Evolutionary conservation across 139 green algal genomes (phyloP).

Genomic region (Tetradesmus lagerheimii): DNA sequence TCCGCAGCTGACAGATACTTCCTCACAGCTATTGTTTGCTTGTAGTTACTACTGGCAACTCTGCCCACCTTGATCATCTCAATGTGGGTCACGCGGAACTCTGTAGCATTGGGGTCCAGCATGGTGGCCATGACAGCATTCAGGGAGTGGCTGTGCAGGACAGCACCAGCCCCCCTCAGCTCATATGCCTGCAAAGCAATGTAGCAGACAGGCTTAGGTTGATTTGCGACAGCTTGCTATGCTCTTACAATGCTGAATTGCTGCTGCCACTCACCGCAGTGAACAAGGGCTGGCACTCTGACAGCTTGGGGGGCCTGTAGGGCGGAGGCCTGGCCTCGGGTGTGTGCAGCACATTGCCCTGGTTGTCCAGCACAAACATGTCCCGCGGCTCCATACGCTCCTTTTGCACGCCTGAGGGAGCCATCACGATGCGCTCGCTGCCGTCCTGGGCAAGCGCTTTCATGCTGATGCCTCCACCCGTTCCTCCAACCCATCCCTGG

Average conservation of each 20-base stretch:
- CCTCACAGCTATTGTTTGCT: not conserved
- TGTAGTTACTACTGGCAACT: not conserved
- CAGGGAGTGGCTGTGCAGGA: slow-evolving; percentile 94
- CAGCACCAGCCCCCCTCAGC: slow-evolving; percentile 88
- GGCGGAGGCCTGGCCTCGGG: slow-evolving; percentile 76
- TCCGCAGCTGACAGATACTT: not conserved
- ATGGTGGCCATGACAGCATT: slow-evolving; percentile 93
- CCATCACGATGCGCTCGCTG: slow-evolving; percentile 86
- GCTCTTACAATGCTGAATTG: not conserved
- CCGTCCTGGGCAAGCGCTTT: slow-evolving; percentile 56
- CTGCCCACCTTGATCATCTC: slow-evolving; percentile 97
- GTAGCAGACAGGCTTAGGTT: not conserved
- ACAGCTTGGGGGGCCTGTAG: slow-evolving; percentile 91
- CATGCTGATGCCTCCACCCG: slow-evolving; percentile 91
- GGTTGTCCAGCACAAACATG: slow-evolving; percentile 94
- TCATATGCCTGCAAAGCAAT: slow-evolving; percentile 86
- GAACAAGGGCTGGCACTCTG: slow-evolving; percentile 94
- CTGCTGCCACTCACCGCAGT: slow-evolving; percentile 75
- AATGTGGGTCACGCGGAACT: slow-evolving; percentile 93
- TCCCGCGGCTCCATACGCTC: slow-evolving; percentile 93
- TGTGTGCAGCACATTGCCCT: slow-evolving; percentile 76
- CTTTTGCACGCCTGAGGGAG: slow-evolving; percentile 94
- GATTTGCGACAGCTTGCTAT: not conserved
- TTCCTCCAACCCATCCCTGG: slow-evolving; percentile 88
- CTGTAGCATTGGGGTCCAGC: slow-evolving; percentile 76